These are phyloP conservation scores for Phytophthora sp. DNA, from an alignment of 352 stramenopile genomes.

Conservation along the genomic window DNA sequence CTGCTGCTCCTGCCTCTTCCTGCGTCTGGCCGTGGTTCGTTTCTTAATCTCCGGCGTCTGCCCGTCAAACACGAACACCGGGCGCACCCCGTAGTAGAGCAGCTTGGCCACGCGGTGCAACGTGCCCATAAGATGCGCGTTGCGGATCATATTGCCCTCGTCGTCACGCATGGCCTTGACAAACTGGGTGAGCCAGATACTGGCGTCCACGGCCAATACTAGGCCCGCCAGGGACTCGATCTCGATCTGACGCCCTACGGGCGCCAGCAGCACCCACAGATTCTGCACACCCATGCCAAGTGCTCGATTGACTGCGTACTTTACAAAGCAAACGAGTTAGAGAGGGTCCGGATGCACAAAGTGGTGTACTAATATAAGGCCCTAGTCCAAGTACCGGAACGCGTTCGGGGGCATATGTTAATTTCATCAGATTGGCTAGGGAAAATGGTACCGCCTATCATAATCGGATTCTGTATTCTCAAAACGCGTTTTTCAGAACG, in stretches of 20 bases:
- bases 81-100: slow-evolving; percentile 96
- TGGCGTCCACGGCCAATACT: slow-evolving; percentile 98
- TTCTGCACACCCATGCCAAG: slow-evolving; percentile 98
- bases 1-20: slow-evolving; percentile 73
- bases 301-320: too few relatives aligned
- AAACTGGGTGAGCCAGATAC: slow-evolving; percentile 99
- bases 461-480: too few relatives aligned
- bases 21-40: slow-evolving; percentile 69
- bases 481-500: too few relatives aligned
- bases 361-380: too few relatives aligned
- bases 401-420: too few relatives aligned
- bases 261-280: slow-evolving; percentile 97
- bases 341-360: too few relatives aligned
- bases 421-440: too few relatives aligned
- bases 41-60: slow-evolving; percentile 97
- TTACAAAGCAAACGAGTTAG: too few relatives aligned
- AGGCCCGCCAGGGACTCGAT: slow-evolving; percentile 97
- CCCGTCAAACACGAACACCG: slow-evolving; percentile 99
- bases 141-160: slow-evolving; percentile 94
- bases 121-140: slow-evolving; percentile 95
- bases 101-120: slow-evolving; percentile 94
- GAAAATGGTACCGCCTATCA: too few relatives aligned
- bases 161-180: slow-evolving; percentile 98
- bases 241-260: slow-evolving; percentile 95
- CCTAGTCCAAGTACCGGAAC: too few relatives aligned